These are phyloP conservation scores for Sporobolomyces phaffii DNA, from an alignment of 768 basidiomycete species.

Conservation along the genomic window DNA sequence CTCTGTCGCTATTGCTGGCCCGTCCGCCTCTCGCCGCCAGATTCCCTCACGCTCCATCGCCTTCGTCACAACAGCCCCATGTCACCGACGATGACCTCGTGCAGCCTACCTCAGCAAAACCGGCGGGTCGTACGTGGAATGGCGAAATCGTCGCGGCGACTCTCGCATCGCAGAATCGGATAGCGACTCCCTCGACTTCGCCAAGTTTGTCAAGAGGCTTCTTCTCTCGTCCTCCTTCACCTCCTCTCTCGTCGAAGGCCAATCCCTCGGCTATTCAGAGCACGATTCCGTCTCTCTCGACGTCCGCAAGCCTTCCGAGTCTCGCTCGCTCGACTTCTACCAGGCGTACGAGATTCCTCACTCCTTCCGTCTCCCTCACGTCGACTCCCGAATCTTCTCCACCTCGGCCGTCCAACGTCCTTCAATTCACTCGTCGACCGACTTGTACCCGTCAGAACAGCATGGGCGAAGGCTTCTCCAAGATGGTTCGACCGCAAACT, in stretches of 20 bases:
- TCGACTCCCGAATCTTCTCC: constrained; percentile 8
- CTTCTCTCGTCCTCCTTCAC: background rate
- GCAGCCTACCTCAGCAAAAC: background rate
- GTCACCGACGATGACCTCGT: background rate
- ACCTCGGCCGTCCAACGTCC: background rate
- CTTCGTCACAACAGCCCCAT: background rate
- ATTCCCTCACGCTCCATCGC: background rate
- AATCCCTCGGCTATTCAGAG: background rate
- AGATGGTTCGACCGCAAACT: background rate
- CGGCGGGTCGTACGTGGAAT: background rate
- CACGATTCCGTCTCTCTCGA: background rate
- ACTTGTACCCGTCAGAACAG: background rate
- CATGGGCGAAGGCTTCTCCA: background rate
- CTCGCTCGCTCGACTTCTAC: background rate
- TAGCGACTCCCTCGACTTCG: background rate
- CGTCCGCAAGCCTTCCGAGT: background rate
- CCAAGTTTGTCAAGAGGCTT: background rate
- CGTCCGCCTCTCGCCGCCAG: background rate
- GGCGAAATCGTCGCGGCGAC: background rate
- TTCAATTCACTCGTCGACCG: constrained; percentile 8
- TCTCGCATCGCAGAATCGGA: background rate
- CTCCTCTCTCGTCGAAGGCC: background rate
- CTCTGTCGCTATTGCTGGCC: background rate
- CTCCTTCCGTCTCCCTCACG: background rate
- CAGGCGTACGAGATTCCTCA: constrained; percentile 1